A percentile compares a stretch with the other conserved stretches of the same genome.
phyloP scores from a whole-genome alignment of 495 filamentous ascomycete species.

The Pyrenopolyporus hunteri region DNA sequence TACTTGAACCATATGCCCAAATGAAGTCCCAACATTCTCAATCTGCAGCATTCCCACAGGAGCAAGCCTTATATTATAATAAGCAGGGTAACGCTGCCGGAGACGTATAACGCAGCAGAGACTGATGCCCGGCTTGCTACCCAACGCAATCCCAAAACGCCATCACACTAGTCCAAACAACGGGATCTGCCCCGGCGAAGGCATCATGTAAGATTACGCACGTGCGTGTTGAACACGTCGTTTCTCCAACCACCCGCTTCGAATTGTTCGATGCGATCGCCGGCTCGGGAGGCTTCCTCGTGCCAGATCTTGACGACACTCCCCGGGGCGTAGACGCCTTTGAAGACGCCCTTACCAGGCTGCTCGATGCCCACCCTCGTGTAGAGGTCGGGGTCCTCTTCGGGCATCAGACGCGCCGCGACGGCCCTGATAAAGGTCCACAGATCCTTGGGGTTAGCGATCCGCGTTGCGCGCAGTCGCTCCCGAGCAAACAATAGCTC shows the following conservation, averaged over 20 bases:
- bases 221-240: conserved; percentile 77
- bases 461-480: conserved; percentile 80
- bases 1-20: not conserved
- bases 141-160: conserved; percentile 4
- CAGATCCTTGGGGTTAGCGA: conserved; percentile 80
- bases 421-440: conserved; percentile 83
- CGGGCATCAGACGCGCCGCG: conserved; percentile 71
- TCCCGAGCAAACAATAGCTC: conserved; percentile 88
- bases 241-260: conserved; percentile 84
- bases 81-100: not conserved
- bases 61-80: not conserved
- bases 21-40: not conserved
- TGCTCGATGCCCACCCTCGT: conserved; percentile 68
- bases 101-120: not conserved
- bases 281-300: conserved; percentile 72
- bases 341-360: conserved; percentile 72
- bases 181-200: not conserved
- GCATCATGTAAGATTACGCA: conserved; percentile 23
- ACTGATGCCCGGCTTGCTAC: no score
- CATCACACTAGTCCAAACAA: not conserved
- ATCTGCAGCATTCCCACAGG: not conserved
- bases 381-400: conserved; percentile 75
- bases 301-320: conserved; percentile 88
- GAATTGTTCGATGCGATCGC: conserved; percentile 61
- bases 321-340: conserved; percentile 83